Conservation (phyloP, 1,284 basidiomycete species). For the Pseudozyma tsukubaensis region DNA sequence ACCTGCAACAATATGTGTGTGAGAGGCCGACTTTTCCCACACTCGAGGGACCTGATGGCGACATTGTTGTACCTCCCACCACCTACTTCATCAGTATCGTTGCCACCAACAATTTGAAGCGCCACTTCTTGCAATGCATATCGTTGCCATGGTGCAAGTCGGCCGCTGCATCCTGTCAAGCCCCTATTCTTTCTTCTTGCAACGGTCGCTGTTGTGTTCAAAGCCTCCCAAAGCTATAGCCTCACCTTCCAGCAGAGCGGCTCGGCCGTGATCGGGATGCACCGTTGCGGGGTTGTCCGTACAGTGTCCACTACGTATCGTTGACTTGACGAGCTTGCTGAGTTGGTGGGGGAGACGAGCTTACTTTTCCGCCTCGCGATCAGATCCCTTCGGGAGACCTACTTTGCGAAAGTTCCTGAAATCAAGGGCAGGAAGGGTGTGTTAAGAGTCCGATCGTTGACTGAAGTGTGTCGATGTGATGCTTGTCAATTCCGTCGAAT, state of each 20-base stretch:
- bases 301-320: not conserved
- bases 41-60: conserved; percentile 1
- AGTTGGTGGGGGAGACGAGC: not conserved
- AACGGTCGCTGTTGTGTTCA: no score
- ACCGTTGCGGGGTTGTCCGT: not conserved
- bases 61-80: not conserved
- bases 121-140: not conserved
- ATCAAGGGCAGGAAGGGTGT: not conserved
- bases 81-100: conserved; percentile 6
- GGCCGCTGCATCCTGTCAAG: no score
- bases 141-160: no score
- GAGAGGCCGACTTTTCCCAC: conserved; percentile 1
- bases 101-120: conserved; percentile 3
- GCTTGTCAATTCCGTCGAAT: no score
- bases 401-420: not conserved
- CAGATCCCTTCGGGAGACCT: not conserved
- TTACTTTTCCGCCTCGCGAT: not conserved
- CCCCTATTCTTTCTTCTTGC: no score
- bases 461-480: no score
- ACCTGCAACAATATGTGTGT: not conserved
- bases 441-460: no score
- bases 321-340: not conserved
- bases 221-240: no score
- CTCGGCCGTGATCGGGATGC: no score
- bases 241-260: no score